Evolutionary conservation across 2,329 filamentous ascomycete genomes (phyloP).

Genomic region (Epichloe glyceriae): DNA sequence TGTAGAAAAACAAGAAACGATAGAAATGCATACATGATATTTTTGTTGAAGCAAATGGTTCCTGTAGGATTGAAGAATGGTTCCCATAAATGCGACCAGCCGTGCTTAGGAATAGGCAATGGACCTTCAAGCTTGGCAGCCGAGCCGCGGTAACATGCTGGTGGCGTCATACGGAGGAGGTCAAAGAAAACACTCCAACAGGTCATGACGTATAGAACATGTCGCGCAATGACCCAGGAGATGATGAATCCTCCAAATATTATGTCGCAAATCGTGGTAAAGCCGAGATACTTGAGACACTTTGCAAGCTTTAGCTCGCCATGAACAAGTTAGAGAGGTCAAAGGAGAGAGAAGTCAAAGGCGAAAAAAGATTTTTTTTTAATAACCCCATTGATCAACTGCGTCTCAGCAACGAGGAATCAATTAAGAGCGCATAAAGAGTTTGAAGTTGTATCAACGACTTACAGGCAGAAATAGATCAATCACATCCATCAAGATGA

Average conservation of each 20-base stretch:
- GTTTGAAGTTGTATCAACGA: not conserved
- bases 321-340: too few relatives aligned
- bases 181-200: slow-evolving; percentile 72
- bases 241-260: slow-evolving; percentile 78
- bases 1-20: slow-evolving; percentile 66
- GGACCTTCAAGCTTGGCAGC: slow-evolving; percentile 43
- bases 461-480: slow-evolving; percentile 74
- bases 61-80: slow-evolving; percentile 62
- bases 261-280: slow-evolving; percentile 62
- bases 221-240: slow-evolving; percentile 72
- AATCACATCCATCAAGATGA: slow-evolving; percentile 87
- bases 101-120: slow-evolving; percentile 33
- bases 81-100: slow-evolving; percentile 51
- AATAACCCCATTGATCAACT: too few relatives aligned
- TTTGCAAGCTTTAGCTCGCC: slow-evolving; percentile 56
- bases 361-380: too few relatives aligned
- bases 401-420: too few relatives aligned
- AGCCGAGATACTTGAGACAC: slow-evolving; percentile 81
- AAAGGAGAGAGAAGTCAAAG: too few relatives aligned
- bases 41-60: slow-evolving; percentile 65
- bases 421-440: slow-evolving; percentile 2
- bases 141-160: slow-evolving; percentile 58
- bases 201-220: slow-evolving; percentile 65
- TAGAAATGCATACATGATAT: slow-evolving; percentile 66
- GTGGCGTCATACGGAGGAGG: slow-evolving; percentile 45